Percentiles rank a stretch among this genome's conserved stretches.
phyloP scores from a whole-genome alignment of 352 stramenopile species.

The Globisporangium viniferum region DNA sequence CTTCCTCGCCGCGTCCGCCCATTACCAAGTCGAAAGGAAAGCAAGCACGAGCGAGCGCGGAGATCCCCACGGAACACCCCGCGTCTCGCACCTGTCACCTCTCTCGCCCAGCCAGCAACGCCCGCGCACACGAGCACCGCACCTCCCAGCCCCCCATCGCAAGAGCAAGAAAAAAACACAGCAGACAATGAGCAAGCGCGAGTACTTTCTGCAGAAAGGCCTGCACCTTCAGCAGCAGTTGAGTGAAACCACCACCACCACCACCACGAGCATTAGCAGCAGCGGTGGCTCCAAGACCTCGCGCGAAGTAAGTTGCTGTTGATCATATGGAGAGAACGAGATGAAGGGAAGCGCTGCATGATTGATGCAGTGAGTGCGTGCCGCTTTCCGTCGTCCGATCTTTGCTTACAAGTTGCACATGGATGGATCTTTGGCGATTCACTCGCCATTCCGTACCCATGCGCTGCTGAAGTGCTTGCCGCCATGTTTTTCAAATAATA shows the following conservation, averaged over 20 bases:
- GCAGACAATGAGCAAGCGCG: conserved; percentile 74
- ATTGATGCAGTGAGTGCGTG: not conserved
- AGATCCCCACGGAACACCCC: conserved; percentile 1
- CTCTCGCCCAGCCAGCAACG: not conserved
- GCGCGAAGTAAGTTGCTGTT: conserved; percentile 45
- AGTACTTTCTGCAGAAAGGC: conserved; percentile 81
- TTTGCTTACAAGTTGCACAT: conserved; percentile 5
- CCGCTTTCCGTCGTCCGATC: not conserved
- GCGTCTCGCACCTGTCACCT: conserved; percentile 3
- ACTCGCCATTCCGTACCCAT: not conserved
- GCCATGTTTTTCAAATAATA: not conserved
- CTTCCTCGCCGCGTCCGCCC: conserved; percentile 13
- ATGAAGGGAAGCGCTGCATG: not conserved
- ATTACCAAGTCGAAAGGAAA: conserved; percentile 15
- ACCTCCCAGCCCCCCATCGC: conserved; percentile 9
- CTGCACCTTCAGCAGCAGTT: conserved; percentile 77
- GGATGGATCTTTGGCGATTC: not conserved
- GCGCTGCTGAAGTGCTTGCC: not conserved
- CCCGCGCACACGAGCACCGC: conserved; percentile 11
- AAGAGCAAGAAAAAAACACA: conserved; percentile 30
- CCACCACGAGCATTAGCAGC: conserved; percentile 20
- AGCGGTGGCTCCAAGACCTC: conserved; percentile 33
- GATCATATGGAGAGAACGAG: not conserved
- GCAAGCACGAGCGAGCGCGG: conserved; percentile 5
- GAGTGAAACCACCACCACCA: conserved; percentile 43